Percentiles rank a stretch among this genome's conserved stretches.
Evolutionary conservation across 2,329 filamentous ascomycete genomes (phyloP).

Genomic region (Talaromyces sp.): DNA sequence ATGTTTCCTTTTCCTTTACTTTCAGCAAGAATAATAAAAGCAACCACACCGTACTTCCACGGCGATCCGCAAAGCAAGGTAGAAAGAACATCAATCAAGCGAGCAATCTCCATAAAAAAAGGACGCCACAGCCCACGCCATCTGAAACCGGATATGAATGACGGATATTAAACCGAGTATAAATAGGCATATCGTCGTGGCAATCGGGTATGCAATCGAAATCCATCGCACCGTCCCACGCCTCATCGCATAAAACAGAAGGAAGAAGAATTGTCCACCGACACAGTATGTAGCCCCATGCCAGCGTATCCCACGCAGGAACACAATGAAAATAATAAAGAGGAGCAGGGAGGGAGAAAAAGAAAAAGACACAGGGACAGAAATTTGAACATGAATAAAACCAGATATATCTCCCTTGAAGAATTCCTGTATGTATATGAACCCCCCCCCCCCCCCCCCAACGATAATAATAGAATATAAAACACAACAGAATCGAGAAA

Average conservation of each 20-base stretch:
- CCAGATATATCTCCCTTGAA: constrained; percentile 30
- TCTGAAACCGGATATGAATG: constrained; percentile 19
- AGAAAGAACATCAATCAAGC: constrained; percentile 2
- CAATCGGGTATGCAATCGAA: constrained; percentile 13
- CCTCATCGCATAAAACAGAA: constrained; percentile 12
- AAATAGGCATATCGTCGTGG: constrained; percentile 22
- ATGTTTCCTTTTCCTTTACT: constrained; percentile 12
- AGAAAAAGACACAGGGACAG: constrained; percentile 17
- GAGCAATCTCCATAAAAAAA: constrained; percentile 10
- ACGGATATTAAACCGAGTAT: constrained; percentile 20
- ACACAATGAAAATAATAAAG: constrained; percentile 17
- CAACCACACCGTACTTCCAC: constrained; percentile 12
- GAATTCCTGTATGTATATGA: constrained; percentile 38
- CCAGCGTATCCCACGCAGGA: constrained; percentile 32
- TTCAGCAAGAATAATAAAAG: constrained; percentile 12
- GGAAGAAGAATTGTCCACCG: constrained; percentile 10
- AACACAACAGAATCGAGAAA: constrained; percentile 24
- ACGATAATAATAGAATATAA: constrained; percentile 26
- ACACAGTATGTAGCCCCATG: constrained; percentile 21
- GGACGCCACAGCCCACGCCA: constrained; percentile 21
- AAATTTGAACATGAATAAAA: constrained; percentile 25
- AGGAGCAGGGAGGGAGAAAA: constrained; percentile 19
- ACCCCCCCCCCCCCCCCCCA: too few species aligned
- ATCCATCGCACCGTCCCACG: constrained; percentile 15
- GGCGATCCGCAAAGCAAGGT: constrained; percentile 7